These are phyloP conservation scores for Candida albicans DNA, from an alignment of 1,139 yeast genomes.

Conservation along the genomic window DNA sequence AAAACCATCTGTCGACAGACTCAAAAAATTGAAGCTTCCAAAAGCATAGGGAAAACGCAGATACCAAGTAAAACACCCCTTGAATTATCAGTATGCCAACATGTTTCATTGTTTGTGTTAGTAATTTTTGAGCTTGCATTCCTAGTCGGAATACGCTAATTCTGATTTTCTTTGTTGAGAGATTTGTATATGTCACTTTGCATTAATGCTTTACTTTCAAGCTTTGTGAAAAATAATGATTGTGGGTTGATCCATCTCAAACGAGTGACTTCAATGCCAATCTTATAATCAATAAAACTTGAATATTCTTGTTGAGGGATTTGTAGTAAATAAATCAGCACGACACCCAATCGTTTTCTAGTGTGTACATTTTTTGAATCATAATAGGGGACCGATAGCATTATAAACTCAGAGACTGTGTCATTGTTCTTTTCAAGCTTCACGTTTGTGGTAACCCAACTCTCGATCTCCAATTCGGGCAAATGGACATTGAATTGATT, in stretches of 20 bases:
- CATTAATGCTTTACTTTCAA: slow-evolving; percentile 2
- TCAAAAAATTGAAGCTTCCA: too few species aligned
- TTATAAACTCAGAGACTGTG: slow-evolving; percentile 25
- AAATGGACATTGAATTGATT: slow-evolving; percentile 29
- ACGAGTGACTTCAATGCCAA: slow-evolving; percentile 31
- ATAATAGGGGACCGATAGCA: slow-evolving; percentile 35
- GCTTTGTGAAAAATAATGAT: slow-evolving; percentile 2
- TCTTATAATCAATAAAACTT: slow-evolving; percentile 19
- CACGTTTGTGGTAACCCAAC: slow-evolving; percentile 23
- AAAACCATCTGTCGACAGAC: too few species aligned
- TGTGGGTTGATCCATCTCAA: slow-evolving; percentile 13
- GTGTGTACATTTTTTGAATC: slow-evolving; percentile 19
- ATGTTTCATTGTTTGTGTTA: too few species aligned
- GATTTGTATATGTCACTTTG: slow-evolving; percentile 7
- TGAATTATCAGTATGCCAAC: too few species aligned
- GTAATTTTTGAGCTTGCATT: too few species aligned
- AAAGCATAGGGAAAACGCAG: too few species aligned
- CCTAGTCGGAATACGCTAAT: too few species aligned
- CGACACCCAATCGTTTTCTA: slow-evolving; percentile 31
- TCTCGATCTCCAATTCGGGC: slow-evolving; percentile 29
- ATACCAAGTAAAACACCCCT: too few species aligned
- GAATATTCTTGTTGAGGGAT: slow-evolving; percentile 14
- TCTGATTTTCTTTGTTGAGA: too few species aligned
- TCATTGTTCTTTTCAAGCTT: slow-evolving; percentile 10
- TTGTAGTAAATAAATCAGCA: slow-evolving; percentile 34